These are phyloP conservation scores for Ceratobasidium sp. DNA, from an alignment of 1,284 basidiomycete genomes.

Conservation along the genomic window DNA sequence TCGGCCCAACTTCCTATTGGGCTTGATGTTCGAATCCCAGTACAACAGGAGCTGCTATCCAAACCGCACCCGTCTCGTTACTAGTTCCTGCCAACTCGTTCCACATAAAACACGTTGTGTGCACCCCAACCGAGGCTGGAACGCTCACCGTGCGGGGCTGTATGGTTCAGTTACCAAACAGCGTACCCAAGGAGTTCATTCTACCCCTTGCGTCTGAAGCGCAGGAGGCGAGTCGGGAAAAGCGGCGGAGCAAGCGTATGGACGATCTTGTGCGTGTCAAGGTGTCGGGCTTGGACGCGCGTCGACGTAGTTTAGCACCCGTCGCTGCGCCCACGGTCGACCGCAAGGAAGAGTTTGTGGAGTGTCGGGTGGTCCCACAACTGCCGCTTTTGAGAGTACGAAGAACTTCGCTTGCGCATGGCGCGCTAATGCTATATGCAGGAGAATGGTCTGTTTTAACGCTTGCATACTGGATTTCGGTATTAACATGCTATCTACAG, in stretches of 20 bases:
- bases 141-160: conserved; percentile 82
- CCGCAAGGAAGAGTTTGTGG: conserved; percentile 67
- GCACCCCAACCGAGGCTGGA: conserved; percentile 76
- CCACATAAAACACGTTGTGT: conserved; percentile 80
- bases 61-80: conserved; percentile 70
- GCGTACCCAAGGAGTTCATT: conserved; percentile 77
- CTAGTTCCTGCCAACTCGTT: conserved; percentile 80
- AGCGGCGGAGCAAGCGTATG: conserved; percentile 69
- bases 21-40: conserved; percentile 60
- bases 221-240: conserved; percentile 74
- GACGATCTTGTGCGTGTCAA: conserved; percentile 78
- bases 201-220: conserved; percentile 81
- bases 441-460: conserved; percentile 80
- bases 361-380: conserved; percentile 84
- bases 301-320: conserved; percentile 57
- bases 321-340: conserved; percentile 15
- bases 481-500: conserved; percentile 60
- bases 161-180: conserved; percentile 80
- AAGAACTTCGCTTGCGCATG: conserved; percentile 88
- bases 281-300: conserved; percentile 75
- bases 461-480: conserved; percentile 25
- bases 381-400: conserved; percentile 89
- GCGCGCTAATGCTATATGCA: conserved; percentile 92
- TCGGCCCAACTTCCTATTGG: conserved; percentile 5
- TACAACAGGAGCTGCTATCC: conserved; percentile 84